Evolutionary conservation across 2,329 filamentous ascomycete genomes (phyloP).

Genomic region (Calycina marina): DNA sequence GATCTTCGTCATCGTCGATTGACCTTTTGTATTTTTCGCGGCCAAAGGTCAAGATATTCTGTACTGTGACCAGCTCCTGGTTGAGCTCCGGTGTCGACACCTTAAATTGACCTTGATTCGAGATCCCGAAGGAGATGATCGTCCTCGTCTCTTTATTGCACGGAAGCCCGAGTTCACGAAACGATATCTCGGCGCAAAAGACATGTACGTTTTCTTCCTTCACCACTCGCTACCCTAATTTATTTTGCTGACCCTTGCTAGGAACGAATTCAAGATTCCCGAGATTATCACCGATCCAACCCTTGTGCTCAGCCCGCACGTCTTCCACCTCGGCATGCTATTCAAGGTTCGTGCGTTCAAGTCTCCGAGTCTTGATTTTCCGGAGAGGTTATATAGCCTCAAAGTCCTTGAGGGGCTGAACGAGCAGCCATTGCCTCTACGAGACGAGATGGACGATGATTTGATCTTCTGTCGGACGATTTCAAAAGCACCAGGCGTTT

Average conservation of each 20-base stretch:
- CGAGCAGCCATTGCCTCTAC: conserved; percentile 22
- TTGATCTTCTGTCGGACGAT: conserved; percentile 7
- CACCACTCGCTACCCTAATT: not conserved
- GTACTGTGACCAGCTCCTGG: no score
- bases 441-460: conserved; percentile 21
- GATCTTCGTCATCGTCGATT: no score
- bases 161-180: conserved; percentile 13
- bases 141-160: conserved; percentile 3
- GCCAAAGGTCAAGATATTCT: no score
- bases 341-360: conserved; percentile 23
- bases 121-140: not conserved
- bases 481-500: conserved; percentile 2
- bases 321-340: conserved; percentile 22
- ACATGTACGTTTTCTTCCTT: conserved; percentile 8
- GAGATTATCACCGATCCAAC: conserved; percentile 23
- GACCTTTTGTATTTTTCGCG: no score
- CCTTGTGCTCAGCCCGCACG: conserved; percentile 22
- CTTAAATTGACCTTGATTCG: not conserved
- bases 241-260: conserved; percentile 2
- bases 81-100: not conserved
- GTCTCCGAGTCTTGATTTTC: conserved; percentile 19
- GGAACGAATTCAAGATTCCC: conserved; percentile 18
- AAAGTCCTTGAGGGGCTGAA: conserved; percentile 20
- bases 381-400: conserved; percentile 24
- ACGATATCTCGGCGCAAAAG: conserved; percentile 13